A percentile compares a stretch with the other conserved stretches of the same genome.
Evolutionary conservation across 495 filamentous ascomycete genomes (phyloP).

Genomic region (Cairneyella variabilis): DNA sequence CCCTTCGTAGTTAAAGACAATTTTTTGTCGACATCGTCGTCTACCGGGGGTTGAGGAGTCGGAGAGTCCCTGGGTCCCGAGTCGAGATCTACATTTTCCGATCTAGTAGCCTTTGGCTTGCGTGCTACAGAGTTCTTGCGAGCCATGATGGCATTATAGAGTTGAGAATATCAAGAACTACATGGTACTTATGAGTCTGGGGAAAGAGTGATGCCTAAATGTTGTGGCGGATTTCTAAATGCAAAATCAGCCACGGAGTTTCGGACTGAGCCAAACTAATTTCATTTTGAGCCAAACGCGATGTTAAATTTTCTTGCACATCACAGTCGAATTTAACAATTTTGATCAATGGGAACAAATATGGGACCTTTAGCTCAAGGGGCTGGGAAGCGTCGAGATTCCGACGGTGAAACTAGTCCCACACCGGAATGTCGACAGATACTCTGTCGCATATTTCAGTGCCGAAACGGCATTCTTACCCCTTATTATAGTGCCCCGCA

Average conservation of each 20-base stretch:
- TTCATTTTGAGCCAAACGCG: background rate
- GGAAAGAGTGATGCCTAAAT: background rate
- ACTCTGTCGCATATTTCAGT: too few relatives aligned
- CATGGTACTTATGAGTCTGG: background rate
- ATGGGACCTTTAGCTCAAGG: background rate
- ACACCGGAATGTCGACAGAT: too few relatives aligned
- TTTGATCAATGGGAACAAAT: background rate
- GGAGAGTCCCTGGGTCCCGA: background rate
- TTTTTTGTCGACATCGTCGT: background rate
- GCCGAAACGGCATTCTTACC: too few relatives aligned
- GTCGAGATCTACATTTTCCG: constrained; percentile 4
- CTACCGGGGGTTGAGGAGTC: constrained; percentile 2
- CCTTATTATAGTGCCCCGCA: too few relatives aligned
- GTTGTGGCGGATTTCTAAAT: background rate
- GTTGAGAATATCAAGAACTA: constrained; percentile 1
- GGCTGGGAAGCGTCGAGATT: too few relatives aligned
- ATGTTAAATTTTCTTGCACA: background rate
- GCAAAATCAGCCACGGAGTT: background rate
- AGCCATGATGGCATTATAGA: constrained; percentile 2
- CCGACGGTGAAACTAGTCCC: too few relatives aligned
- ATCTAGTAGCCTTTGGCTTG: constrained; percentile 5
- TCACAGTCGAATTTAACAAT: too few relatives aligned
- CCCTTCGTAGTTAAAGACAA: constrained; percentile 5
- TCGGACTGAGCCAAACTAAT: background rate
- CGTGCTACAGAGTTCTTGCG: constrained; percentile 2